Evolutionary conservation across 75 land plant species (phyloP).

Genomic region (Cupressus sempervirens): DNA sequence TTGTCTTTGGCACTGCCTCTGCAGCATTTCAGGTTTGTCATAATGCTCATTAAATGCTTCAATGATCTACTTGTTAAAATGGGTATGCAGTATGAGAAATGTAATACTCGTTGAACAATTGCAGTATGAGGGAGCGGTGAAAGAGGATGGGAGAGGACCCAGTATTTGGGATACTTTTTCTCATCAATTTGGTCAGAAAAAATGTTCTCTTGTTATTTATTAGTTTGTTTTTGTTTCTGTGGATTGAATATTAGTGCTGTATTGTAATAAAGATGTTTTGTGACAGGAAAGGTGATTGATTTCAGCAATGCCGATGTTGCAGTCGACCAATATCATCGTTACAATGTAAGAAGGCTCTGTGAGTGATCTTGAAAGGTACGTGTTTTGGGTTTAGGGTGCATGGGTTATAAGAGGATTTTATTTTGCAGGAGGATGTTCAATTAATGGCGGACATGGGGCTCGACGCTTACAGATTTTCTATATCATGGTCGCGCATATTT

Average conservation of each 20-base stretch:
- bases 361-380: background rate
- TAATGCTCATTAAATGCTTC: too few relatives aligned
- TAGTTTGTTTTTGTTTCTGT: too few relatives aligned
- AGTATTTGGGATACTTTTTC: conserved; percentile 77
- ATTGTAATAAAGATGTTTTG: too few relatives aligned
- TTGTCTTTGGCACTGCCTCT: conserved; percentile 58
- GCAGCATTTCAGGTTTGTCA: conserved; percentile 41
- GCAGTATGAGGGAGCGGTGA: conserved; percentile 86
- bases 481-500: conserved; percentile 72
- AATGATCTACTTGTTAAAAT: too few relatives aligned
- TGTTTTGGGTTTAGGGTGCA: too few relatives aligned
- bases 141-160: conserved; percentile 67
- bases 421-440: conserved; percentile 58
- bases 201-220: too few relatives aligned
- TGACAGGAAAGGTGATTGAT: conserved; percentile 65
- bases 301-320: conserved; percentile 69
- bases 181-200: conserved; percentile 54
- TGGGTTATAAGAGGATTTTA: too few relatives aligned
- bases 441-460: conserved; percentile 75
- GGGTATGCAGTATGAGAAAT: too few relatives aligned
- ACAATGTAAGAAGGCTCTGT: conserved; percentile 28
- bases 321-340: conserved; percentile 72
- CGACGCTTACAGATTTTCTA: conserved; percentile 82
- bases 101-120: background rate
- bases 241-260: too few relatives aligned